Evolutionary conservation across 2,329 filamentous ascomycete species (phyloP), one percentile per base, ranked within the genome.

Genomic region (Eutypella sp.): DNA sequence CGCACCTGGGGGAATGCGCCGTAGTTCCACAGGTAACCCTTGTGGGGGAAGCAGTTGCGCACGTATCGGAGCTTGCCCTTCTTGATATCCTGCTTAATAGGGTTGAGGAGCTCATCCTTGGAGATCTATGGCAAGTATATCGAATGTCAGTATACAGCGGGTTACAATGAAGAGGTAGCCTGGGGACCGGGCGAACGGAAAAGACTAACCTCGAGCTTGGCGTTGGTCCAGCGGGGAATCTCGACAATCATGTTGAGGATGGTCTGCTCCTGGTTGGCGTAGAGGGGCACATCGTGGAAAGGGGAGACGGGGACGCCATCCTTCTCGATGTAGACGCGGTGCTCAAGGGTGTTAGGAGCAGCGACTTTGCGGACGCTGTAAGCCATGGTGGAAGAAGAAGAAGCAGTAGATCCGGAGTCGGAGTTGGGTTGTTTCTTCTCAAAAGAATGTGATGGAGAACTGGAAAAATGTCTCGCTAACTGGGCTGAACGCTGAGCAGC

Each of bases 1-100:
- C 23, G 67, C 79, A 93, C 89, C 79, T 93, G 89, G 63, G 93
- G 93, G 85, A 99, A 97, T 72, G 91, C 91, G 76, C 93, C 93
- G 76, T 99, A 99, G 84, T 99, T 99, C 93, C 93, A 99, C 63
- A 99, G 89, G 75, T 99, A 99, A 59, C 93, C 93, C 84, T 99
- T 97, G 87, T 99, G 93, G 63, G 93, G 93, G 83, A 99, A 99
- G 85, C 93, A 99, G 86, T 99, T 99, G 76, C 93, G 90, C 69
- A 99, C 93, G 70, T 86, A 99, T 67, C 93, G 89, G 64, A 97
- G 90, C 83, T 96, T 97, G 82, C 92, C 93, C 82, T 99, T 97
- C 87, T 99, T 97, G 72, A 84, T 82, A 71, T 99, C 93, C 79
- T 99, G 93, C 85, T 96, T 96, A 79, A 96, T 96, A 68, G 92